Base-by-base conservation (phyloP, 208 protist genomes). In the Leptomonas seymouri region DNA sequence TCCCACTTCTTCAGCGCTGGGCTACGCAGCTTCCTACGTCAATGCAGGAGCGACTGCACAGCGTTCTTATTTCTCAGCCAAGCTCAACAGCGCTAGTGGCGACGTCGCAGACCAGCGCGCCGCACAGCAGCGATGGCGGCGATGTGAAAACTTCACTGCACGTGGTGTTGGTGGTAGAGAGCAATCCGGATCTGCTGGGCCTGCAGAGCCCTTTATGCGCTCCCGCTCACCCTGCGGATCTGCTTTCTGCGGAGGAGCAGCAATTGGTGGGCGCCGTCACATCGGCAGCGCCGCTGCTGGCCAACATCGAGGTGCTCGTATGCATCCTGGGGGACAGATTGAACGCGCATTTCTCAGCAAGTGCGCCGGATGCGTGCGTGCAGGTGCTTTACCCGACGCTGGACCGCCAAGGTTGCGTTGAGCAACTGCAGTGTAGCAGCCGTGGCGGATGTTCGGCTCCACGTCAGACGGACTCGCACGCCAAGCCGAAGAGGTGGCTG, bases 181-280 rank as follows among this genome's bases (percentile, higher is more conserved):
- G 69, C 30, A 78, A 90, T 64, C 36, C 50, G 30, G 51, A 76
- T 11, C 53, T 59, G 25, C 84, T 81, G 45, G 87, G 82, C 12
- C 73, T 77, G 36, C 76, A 91, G 34, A 91, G 76, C 44, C 87
- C 87, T 18, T 64, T 93, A 28, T 90, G 87, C 60, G 74, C 59
- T 31, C 82, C 87, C 20, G 80, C 81, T 14, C 86, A 93, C 59
- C 80, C 91, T 14, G 64, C 69, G 0, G 76, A 74, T 27, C 27
- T 81, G 14, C 82, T 93, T 36, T 90, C 87, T 3, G 59, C 62
- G 5, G 83, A 85, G 64, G 91, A 96, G 70, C 84, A 89, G 81
- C 56, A 78, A 42, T 74, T 93, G 0, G 79, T 96, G 5, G 86
- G 89, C 27, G 80, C 81, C 14, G 86, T 93, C 41, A 67, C 83